Evolutionary conservation across 73 alveolate genomes (phyloP).

Genomic region (Tetrahymena malaccensis): DNA sequence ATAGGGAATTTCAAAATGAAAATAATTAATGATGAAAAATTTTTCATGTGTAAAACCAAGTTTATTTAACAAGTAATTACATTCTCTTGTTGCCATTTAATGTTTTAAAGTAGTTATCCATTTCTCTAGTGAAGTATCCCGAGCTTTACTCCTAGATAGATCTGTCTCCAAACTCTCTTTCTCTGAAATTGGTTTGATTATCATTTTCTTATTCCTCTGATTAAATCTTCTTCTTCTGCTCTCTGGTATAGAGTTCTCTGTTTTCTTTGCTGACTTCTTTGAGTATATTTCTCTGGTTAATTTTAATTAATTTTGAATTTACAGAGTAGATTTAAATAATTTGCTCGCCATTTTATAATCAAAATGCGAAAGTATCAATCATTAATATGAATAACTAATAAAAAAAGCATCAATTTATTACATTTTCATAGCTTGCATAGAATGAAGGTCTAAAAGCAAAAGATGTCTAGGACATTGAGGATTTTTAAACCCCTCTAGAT

Average conservation of each 20-base stretch:
- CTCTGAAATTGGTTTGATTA: neutral
- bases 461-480: neutral
- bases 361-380: too few species aligned
- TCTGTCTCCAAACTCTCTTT: neutral
- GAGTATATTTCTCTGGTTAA: neutral
- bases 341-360: too few species aligned
- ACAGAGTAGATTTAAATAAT: too few species aligned
- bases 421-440: neutral
- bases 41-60: neutral
- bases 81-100: neutral
- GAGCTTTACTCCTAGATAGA: neutral
- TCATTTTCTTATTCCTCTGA: neutral
- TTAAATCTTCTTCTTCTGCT: neutral
- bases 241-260: neutral
- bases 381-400: too few species aligned
- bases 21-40: too few species aligned
- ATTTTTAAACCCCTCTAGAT: neutral
- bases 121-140: neutral
- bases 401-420: neutral
- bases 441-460: neutral
- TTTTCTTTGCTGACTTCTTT: neutral
- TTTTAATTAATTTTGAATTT: too few species aligned
- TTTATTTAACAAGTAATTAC: neutral
- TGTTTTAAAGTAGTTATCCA: neutral
- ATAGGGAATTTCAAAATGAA: too few species aligned